Conservation (phyloP, 768 basidiomycete genomes). For the Suillus paluster region DNA sequence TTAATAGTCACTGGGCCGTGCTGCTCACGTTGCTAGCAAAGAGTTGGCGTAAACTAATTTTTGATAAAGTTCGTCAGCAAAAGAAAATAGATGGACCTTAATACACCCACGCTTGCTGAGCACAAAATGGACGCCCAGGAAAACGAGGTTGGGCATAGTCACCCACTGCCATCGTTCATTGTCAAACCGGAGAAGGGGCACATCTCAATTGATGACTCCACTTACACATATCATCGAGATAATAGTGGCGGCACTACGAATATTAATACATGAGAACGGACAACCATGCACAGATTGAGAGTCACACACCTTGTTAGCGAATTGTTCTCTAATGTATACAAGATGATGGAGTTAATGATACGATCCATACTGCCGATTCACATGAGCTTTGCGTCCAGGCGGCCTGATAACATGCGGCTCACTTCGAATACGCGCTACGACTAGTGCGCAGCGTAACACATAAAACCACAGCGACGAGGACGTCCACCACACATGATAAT, state of each 20-base stretch:
- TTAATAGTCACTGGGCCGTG: neutral
- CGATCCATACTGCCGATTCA: slow-evolving; percentile 45
- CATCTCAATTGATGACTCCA: neutral
- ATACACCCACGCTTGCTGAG: slow-evolving; percentile 50
- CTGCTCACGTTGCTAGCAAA: slow-evolving; percentile 45
- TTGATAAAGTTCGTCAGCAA: neutral
- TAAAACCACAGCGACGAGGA: slow-evolving; percentile 52
- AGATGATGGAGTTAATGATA: slow-evolving; percentile 48
- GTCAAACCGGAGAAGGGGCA: neutral
- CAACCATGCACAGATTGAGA: neutral
- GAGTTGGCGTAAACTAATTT: slow-evolving; percentile 54
- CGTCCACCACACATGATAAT: slow-evolving; percentile 52
- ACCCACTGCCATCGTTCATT: slow-evolving; percentile 42
- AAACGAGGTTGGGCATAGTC: slow-evolving; percentile 51
- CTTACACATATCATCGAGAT: slow-evolving; percentile 49
- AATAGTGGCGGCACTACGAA: slow-evolving; percentile 39
- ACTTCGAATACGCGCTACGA: slow-evolving; percentile 45
- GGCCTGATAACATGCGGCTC: neutral
- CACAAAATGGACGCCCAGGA: slow-evolving; percentile 56
- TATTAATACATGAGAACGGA: slow-evolving; percentile 17
- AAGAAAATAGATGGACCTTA: neutral
- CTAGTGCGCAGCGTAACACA: slow-evolving; percentile 47
- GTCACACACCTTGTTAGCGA: slow-evolving; percentile 47
- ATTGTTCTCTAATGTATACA: slow-evolving; percentile 60
- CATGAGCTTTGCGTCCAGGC: neutral